phyloP scores from a whole-genome alignment of 257 asterid species.

The Jasminum sambac region DNA sequence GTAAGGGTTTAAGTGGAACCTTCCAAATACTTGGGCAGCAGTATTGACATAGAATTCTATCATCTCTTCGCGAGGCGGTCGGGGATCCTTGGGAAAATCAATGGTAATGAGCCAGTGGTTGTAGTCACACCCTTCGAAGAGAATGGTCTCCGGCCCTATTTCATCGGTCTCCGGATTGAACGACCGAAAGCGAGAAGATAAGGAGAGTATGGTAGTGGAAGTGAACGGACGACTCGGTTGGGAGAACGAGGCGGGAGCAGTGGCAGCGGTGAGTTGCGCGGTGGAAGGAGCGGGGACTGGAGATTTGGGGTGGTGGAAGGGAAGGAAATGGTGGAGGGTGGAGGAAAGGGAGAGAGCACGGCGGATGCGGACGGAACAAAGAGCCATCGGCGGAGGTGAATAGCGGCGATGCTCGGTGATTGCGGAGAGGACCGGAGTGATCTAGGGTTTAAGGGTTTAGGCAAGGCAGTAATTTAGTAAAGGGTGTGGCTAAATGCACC shows the following conservation, averaged over 20 bases:
- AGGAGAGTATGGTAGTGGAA: constrained; percentile 41
- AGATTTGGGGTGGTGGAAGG: constrained; percentile 30
- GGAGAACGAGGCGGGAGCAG: constrained; percentile 15
- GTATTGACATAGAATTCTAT: constrained; percentile 64
- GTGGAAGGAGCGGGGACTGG: constrained; percentile 22
- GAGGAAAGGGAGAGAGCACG: constrained; percentile 38
- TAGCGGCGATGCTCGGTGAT: not conserved
- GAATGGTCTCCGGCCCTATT: constrained; percentile 72
- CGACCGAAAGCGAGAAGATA: constrained; percentile 35
- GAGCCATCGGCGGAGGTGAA: constrained; percentile 31
- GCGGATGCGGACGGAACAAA: constrained; percentile 32
- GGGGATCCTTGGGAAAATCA: constrained; percentile 64
- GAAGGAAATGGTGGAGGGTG: constrained; percentile 22
- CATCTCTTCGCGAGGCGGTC: constrained; percentile 60
- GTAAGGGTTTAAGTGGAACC: constrained; percentile 37
- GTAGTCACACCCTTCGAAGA: constrained; percentile 98
- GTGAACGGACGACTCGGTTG: constrained; percentile 38
- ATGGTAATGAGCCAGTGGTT: constrained; percentile 91
- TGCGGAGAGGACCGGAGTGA: not conserved
- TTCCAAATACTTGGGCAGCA: constrained; percentile 88
- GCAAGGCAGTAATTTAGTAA: no score
- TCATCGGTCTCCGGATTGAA: constrained; percentile 52
- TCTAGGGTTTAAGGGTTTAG: constrained; percentile 4
- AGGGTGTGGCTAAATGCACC: no score
- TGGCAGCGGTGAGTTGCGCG: constrained; percentile 18